Conservation (phyloP, 1,139 yeast genomes). For the Suzukiozyma palmioleophila region DNA sequence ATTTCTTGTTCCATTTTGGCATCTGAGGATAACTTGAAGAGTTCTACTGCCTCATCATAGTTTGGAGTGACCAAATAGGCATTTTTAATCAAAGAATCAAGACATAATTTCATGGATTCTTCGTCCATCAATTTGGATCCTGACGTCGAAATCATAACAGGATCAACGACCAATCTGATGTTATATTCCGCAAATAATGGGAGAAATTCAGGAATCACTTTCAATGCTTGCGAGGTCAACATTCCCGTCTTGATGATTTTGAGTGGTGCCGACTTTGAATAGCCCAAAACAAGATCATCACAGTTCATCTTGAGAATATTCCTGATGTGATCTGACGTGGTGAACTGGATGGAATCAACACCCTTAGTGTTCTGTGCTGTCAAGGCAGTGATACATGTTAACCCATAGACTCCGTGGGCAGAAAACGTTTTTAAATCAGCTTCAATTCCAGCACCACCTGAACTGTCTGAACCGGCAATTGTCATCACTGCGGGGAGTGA, state of each 20-base stretch:
- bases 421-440: slow-evolving; percentile 85
- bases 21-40: slow-evolving; percentile 21
- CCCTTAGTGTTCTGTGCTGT: slow-evolving; percentile 79
- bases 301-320: slow-evolving; percentile 53
- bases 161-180: slow-evolving; percentile 61
- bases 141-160: slow-evolving; percentile 79
- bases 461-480: slow-evolving; percentile 80
- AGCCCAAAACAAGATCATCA: slow-evolving; percentile 51
- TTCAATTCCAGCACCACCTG: slow-evolving; percentile 95
- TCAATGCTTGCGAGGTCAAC: slow-evolving; percentile 58
- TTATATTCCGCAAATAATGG: slow-evolving; percentile 20
- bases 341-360: slow-evolving; percentile 48
- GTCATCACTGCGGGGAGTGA: slow-evolving; percentile 48
- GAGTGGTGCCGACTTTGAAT: slow-evolving; percentile 28
- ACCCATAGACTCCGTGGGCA: slow-evolving; percentile 74
- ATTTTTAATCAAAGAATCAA: slow-evolving; percentile 45
- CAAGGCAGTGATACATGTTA: slow-evolving; percentile 76
- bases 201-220: slow-evolving; percentile 38
- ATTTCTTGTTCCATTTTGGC: slow-evolving; percentile 12
- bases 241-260: slow-evolving; percentile 79
- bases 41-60: slow-evolving; percentile 54
- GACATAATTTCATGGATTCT: slow-evolving; percentile 40
- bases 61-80: slow-evolving; percentile 79
- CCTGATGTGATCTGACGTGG: slow-evolving; percentile 40
- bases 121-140: slow-evolving; percentile 56